Evolutionary conservation across 2,329 filamentous ascomycete genomes (phyloP).

Genomic region (Colletotrichum acutatum): DNA sequence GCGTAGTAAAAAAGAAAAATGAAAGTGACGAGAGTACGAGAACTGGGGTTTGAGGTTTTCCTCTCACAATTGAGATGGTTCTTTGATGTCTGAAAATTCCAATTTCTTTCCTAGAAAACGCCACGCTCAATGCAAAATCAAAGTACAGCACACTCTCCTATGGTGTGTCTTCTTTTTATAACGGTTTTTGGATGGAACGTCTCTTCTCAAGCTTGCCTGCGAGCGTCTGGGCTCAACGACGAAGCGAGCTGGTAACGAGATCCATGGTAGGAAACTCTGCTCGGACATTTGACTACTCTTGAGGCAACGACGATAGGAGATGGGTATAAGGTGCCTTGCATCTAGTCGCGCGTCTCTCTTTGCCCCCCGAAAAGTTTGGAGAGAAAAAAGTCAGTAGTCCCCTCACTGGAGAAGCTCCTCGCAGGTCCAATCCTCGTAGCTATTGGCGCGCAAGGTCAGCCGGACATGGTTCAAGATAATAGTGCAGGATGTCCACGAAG

Average conservation of each 20-base stretch:
- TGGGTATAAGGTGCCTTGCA: slow-evolving; percentile 33
- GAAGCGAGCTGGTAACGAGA: background rate
- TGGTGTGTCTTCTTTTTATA: slow-evolving; percentile 14
- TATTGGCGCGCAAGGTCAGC: slow-evolving; percentile 48
- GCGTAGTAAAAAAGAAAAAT: background rate
- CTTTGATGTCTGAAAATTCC: slow-evolving; percentile 11
- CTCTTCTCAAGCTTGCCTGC: slow-evolving; percentile 10
- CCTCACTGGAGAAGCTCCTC: slow-evolving; percentile 82
- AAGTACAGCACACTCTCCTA: slow-evolving; percentile 29
- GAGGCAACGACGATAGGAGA: slow-evolving; percentile 32
- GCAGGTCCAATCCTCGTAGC: slow-evolving; percentile 99
- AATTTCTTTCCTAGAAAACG: slow-evolving; percentile 29
- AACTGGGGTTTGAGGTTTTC: background rate
- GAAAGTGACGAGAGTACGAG: background rate
- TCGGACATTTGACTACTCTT: slow-evolving; percentile 24
- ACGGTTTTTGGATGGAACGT: background rate
- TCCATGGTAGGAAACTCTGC: slow-evolving; percentile 1
- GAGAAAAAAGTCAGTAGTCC: slow-evolving; percentile 11
- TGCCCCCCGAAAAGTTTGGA: slow-evolving; percentile 1
- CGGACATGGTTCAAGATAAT: background rate
- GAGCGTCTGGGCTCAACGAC: background rate
- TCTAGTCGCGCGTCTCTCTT: slow-evolving; percentile 29
- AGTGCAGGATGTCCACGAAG: background rate
- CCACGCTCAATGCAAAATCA: slow-evolving; percentile 34
- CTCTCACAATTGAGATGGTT: background rate